Base-by-base conservation (phyloP, 2,329 filamentous ascomycete species). In the Neonectria magnoliae region DNA sequence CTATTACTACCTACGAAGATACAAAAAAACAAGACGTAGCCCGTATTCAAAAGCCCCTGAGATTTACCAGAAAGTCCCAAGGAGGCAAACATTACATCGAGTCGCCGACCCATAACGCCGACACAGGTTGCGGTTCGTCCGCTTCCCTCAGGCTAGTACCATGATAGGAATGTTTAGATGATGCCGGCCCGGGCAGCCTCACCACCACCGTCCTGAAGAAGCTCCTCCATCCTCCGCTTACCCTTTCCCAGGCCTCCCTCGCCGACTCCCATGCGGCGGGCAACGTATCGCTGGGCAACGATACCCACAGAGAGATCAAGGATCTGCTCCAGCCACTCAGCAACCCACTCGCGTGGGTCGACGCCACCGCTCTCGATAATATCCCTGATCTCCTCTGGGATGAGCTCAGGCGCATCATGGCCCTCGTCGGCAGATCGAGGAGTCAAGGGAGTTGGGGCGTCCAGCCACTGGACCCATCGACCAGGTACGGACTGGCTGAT, bases 341-440 rank as follows among this genome's bases (percentile, higher is more conserved):
- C 92, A 41, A 97, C 93, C 96, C 96, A 99, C 79, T 99, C 96
- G 62, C 96, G 87, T 0, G 96, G 96, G 76, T 99, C 96, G 2
- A 98, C 93, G 51, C 87, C 88, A 9, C 88, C 89, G 48, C 81
- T 81, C 73, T 89, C 88, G 44, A 99, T 88, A 68, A 98, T 97
- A 70, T 95, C 92, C 22, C 88, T 86, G 73, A 99, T 98, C 75
- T 94, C 93, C 29, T 93, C 91, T 0, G 96, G 95, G n/a, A 82
- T 78, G 42, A 79, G 75, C 3, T 80, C 77, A 3, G 79, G 75
- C 3, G 76, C 71, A 36, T 79, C 77, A 11, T 71, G 69, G 51
- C 82, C 80, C 47, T 85, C 81, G 27, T 85, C 84, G 63, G 84
- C 85, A 58, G 82, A 83, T 31, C 80, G 81, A 5, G 87, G 86